Evolutionary conservation across 2,329 filamentous ascomycete species (phyloP).

Genomic region (Pyrenophora graminea): DNA sequence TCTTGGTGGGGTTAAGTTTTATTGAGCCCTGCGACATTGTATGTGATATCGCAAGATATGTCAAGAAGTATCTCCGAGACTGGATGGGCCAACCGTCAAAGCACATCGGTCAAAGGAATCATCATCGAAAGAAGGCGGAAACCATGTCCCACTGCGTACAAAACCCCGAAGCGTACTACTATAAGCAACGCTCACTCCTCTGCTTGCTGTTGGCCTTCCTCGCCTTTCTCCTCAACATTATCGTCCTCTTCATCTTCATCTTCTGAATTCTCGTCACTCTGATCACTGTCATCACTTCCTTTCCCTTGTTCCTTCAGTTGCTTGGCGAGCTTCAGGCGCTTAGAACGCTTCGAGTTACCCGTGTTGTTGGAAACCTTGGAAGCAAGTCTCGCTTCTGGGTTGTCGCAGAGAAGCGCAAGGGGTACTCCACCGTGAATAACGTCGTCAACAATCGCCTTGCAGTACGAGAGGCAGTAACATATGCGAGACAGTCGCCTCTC

Average conservation of each 20-base stretch:
- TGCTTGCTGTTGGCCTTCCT: too few species aligned
- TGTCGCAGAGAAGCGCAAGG: constrained; percentile 30
- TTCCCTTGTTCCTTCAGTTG: not conserved
- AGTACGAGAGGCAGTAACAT: constrained; percentile 23
- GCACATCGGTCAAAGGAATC: not conserved
- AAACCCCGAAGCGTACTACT: too few species aligned
- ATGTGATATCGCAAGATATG: not conserved
- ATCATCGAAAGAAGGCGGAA: not conserved
- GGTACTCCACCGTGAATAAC: constrained; percentile 31
- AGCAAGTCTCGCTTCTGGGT: constrained; percentile 23
- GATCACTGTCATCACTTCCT: not conserved
- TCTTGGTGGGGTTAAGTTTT: constrained; percentile 38
- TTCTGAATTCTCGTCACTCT: not conserved
- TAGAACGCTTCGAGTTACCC: constrained; percentile 28
- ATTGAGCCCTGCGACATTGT: constrained; percentile 18
- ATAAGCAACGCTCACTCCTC: too few species aligned
- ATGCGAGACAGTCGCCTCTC: constrained; percentile 28
- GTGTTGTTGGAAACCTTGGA: constrained; percentile 33
- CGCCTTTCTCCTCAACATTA: too few species aligned
- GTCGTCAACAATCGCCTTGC: constrained; percentile 36
- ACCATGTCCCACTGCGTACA: too few species aligned
- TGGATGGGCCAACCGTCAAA: not conserved
- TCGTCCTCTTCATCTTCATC: not conserved
- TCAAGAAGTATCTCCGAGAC: not conserved
- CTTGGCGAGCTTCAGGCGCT: constrained; percentile 15